A percentile compares a stretch with the other conserved stretches of the same genome.
These are phyloP conservation scores for Sherardia arvensis DNA, from an alignment of 257 asterid species.

Conservation along the genomic window DNA sequence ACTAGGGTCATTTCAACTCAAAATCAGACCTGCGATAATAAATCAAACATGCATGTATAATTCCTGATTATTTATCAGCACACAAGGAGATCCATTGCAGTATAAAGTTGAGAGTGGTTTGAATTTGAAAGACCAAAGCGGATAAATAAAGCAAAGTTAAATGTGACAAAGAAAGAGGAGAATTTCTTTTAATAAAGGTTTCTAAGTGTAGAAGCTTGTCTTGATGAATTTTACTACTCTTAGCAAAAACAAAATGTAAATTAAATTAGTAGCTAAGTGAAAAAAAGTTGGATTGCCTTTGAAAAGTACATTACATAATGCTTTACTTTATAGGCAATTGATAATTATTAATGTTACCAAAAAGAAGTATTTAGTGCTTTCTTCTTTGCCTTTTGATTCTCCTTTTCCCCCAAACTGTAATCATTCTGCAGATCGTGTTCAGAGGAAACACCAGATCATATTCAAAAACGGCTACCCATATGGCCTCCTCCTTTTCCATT, in stretches of 20 bases:
- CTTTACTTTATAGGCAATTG: constrained; percentile 27
- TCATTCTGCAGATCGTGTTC: constrained; percentile 48
- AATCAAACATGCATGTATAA: too few relatives aligned
- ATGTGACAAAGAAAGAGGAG: not conserved
- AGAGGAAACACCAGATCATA: constrained; percentile 27
- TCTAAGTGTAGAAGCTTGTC: constrained; percentile 37
- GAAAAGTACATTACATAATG: constrained; percentile 34
- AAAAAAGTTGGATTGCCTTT: constrained; percentile 50
- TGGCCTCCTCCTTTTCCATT: not conserved
- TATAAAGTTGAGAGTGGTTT: not conserved
- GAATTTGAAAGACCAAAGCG: not conserved
- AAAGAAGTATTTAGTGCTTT: constrained; percentile 36
- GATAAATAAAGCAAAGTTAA: not conserved
- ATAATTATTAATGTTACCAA: constrained; percentile 15
- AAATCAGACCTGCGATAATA: too few relatives aligned
- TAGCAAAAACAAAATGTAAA: not conserved
- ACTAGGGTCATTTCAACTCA: too few relatives aligned
- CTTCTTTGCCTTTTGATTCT: constrained; percentile 24
- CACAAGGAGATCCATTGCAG: too few relatives aligned
- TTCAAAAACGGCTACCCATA: constrained; percentile 19
- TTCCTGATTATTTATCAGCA: too few relatives aligned
- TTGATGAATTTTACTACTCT: constrained; percentile 18
- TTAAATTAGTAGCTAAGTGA: not conserved
- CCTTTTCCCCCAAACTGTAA: constrained; percentile 23
- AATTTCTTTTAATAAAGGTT: constrained; percentile 10